Base-by-base conservation (phyloP, 805 yeast genomes). In the Yarrowia deformans region DNA sequence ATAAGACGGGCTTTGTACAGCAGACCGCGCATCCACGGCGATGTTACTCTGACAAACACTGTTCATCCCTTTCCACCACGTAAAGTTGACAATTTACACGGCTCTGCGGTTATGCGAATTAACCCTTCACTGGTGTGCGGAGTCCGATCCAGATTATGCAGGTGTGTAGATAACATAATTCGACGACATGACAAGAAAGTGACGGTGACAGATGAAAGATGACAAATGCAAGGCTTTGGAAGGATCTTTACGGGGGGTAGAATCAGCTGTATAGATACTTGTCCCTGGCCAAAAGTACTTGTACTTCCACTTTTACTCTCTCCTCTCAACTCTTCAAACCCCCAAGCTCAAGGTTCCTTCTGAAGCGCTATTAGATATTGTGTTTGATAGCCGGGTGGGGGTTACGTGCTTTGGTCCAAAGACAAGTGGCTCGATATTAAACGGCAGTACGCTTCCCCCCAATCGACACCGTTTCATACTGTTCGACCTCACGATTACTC, bases 81-180 rank as follows among this genome's bases (percentile, higher is more conserved):
- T 54, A 54, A 54, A 45, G 14, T 54, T 54, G 35, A 37, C 43
- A 35, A 52, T 54, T 34, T 34, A 18, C 60, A 54, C 60, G 60
- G 60, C 60, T 37, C 60, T 37, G 45, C 32, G 60, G 60, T 54
- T 54, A 39, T 54, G 16, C 14, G 45, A 19, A 23, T 54, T 54
- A 54, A 14, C 45, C 39, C 45, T 37, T 45, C n/a, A 13, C 2
- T 19, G 7, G 12, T 18, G 12, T 18, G 60, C 60, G 60, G 60
- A 54, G 18, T 54, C 60, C 60, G 60, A 54, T 14, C 14, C 29
- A 18, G 60, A 54, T 54, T 54, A 54, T 54, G 60, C 60, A 54
- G 45, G 60, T 14, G 8, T 54, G 19, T 34, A 18, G 60, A 54
- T 54, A 54, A 54, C 60, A 39, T 32, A 5, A 16, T 1, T n/a